These are phyloP conservation scores for Pholiota microspora DNA, from an alignment of 768 basidiomycete genomes.

Conservation along the genomic window DNA sequence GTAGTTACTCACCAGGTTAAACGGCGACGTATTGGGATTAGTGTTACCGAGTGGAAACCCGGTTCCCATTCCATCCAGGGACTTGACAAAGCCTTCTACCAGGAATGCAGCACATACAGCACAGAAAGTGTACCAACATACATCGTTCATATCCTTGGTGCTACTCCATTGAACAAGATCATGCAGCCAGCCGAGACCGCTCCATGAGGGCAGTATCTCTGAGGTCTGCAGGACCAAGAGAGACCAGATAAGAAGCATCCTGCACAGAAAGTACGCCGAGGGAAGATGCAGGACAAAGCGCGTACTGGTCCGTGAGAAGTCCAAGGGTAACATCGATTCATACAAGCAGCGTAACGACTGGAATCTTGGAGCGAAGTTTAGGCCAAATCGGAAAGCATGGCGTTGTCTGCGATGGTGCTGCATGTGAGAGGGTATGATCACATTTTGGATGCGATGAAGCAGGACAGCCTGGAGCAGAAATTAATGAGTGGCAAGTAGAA, in stretches of 20 bases:
- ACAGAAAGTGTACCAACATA: conserved; percentile 76
- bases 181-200: conserved; percentile 22
- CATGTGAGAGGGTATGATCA: conserved; percentile 63
- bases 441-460: conserved; percentile 75
- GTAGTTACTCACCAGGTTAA: conserved; percentile 65
- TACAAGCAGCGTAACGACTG: conserved; percentile 28
- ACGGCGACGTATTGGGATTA: conserved; percentile 55
- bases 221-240: conserved; percentile 59
- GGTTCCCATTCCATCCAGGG: conserved; percentile 58
- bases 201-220: conserved; percentile 15
- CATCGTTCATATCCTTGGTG: conserved; percentile 51
- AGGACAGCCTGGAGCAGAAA: conserved; percentile 52
- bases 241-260: conserved; percentile 55
- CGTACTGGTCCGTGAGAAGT: conserved; percentile 58
- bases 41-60: conserved; percentile 34
- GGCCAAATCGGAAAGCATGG: conserved; percentile 25
- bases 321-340: conserved; percentile 54
- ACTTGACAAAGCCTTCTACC: conserved; percentile 64
- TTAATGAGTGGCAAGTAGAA: background rate
- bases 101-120: conserved; percentile 64
- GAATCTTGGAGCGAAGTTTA: conserved; percentile 11
- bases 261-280: conserved; percentile 58
- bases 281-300: conserved; percentile 62
- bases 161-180: conserved; percentile 43
- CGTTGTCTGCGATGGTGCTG: conserved; percentile 22